Evolutionary conservation across 1,284 basidiomycete genomes (phyloP).

Genomic region (Fomes fomentarius): DNA sequence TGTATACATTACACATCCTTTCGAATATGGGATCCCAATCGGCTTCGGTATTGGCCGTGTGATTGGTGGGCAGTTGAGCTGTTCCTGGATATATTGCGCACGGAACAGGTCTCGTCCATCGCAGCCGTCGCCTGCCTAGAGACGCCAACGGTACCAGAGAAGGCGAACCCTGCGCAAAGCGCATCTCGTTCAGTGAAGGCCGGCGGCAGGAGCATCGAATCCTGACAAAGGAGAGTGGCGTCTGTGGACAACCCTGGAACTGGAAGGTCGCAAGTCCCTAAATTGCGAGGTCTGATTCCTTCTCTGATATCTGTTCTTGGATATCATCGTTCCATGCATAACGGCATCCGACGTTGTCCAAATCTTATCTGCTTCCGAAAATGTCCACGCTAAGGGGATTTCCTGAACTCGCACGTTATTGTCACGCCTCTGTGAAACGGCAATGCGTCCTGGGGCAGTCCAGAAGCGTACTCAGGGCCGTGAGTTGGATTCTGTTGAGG

Average conservation of each 20-base stretch:
- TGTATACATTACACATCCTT: slow-evolving; percentile 21
- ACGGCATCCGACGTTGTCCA: slow-evolving; percentile 30
- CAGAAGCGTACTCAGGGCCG: slow-evolving; percentile 33
- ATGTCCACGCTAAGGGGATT: slow-evolving; percentile 22
- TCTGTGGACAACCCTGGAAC: slow-evolving; percentile 9
- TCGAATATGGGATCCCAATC: not conserved
- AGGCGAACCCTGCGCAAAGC: too few species aligned
- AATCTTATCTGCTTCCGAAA: slow-evolving; percentile 33
- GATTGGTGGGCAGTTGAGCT: slow-evolving; percentile 8
- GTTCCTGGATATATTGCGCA: slow-evolving; percentile 21
- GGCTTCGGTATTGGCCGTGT: slow-evolving; percentile 21
- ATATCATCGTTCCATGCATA: slow-evolving; percentile 32
- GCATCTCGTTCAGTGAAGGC: slow-evolving; percentile 18
- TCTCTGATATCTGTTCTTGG: slow-evolving; percentile 25
- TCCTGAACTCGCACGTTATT: slow-evolving; percentile 32
- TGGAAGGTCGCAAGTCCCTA: slow-evolving; percentile 9
- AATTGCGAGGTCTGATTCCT: slow-evolving; percentile 22
- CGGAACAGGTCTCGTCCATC: slow-evolving; percentile 16
- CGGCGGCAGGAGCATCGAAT: slow-evolving; percentile 16
- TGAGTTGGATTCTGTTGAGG: slow-evolving; percentile 21
- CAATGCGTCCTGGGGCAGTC: slow-evolving; percentile 24
- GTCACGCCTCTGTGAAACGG: slow-evolving; percentile 31
- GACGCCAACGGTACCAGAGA: slow-evolving; percentile 20
- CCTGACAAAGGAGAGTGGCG: slow-evolving; percentile 5
- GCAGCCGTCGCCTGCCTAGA: slow-evolving; percentile 21